These are phyloP conservation scores for Cephaloascus albidus DNA, from an alignment of 805 yeast genomes.

Conservation along the genomic window DNA sequence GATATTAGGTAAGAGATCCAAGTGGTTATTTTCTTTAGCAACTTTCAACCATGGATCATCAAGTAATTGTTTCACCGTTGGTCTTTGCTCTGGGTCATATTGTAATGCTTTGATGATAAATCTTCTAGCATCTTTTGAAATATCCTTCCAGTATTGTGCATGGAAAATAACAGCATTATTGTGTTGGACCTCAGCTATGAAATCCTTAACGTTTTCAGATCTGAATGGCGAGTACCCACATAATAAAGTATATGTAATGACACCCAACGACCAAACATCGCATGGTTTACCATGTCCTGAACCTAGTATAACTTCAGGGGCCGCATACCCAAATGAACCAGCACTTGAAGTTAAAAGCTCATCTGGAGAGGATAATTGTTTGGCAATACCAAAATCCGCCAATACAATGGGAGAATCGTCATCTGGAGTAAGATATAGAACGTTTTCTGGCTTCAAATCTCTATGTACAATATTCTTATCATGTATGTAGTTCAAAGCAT, in stretches of 20 bases:
- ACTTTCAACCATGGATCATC: constrained; percentile 66
- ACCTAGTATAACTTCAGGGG: constrained; percentile 82
- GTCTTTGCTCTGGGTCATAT: constrained; percentile 57
- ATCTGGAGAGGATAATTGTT: constrained; percentile 48
- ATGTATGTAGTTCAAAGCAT: constrained; percentile 77
- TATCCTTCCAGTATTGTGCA: constrained; percentile 75
- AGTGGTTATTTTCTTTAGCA: constrained; percentile 33
- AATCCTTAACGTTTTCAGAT: constrained; percentile 74
- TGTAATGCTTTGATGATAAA: constrained; percentile 68
- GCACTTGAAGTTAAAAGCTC: constrained; percentile 66
- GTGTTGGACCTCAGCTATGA: constrained; percentile 65
- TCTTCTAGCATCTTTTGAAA: constrained; percentile 71
- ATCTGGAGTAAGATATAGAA: constrained; percentile 54
- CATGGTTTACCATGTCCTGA: constrained; percentile 92
- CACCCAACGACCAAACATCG: constrained; percentile 94
- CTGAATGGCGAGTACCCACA: constrained; percentile 92
- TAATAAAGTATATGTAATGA: constrained; percentile 79
- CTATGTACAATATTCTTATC: constrained; percentile 76
- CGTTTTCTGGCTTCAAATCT: constrained; percentile 91
- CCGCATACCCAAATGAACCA: constrained; percentile 94
- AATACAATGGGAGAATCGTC: constrained; percentile 64
- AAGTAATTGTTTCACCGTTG: constrained; percentile 57
- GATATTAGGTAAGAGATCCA: constrained; percentile 75
- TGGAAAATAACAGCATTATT: constrained; percentile 81
- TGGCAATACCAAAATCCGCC: constrained; percentile 96